These are phyloP conservation scores for Mycena kentingensis DNA, from an alignment of 768 basidiomycete genomes.

Conservation along the genomic window DNA sequence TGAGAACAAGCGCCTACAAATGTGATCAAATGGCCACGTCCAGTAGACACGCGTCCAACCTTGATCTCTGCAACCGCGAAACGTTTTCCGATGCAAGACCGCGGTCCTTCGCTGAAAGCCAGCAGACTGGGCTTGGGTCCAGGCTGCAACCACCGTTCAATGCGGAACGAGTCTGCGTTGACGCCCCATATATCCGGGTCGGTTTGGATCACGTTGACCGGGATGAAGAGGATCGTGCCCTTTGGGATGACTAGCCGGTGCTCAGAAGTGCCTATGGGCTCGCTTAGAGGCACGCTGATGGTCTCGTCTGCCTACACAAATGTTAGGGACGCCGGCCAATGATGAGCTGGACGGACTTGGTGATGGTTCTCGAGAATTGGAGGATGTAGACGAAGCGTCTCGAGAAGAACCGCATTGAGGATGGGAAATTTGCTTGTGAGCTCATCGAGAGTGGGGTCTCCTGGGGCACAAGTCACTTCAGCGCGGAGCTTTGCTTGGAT, in stretches of 20 bases:
- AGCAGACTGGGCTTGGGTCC: constrained; percentile 46
- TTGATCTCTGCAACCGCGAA: constrained; percentile 66
- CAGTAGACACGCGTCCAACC: constrained; percentile 31
- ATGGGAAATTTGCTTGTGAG: constrained; percentile 52
- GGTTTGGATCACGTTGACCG: constrained; percentile 57
- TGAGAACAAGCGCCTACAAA: constrained; percentile 42
- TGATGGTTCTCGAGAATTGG: constrained; percentile 69
- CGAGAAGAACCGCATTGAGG: constrained; percentile 62
- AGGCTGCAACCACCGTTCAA: constrained; percentile 61
- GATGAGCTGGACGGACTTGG: constrained; percentile 37
- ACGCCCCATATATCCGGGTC: constrained; percentile 60
- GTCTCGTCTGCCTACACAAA: constrained; percentile 49
- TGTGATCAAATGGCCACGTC: background rate
- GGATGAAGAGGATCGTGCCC: constrained; percentile 57
- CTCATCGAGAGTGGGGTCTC: constrained; percentile 53
- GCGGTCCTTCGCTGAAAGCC: constrained; percentile 62
- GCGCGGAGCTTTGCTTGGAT: constrained; percentile 60
- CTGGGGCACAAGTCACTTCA: constrained; percentile 44
- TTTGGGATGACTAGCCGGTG: constrained; percentile 52
- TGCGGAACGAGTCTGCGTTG: constrained; percentile 58
- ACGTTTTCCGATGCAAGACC: constrained; percentile 59
- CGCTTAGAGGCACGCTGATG: constrained; percentile 54
- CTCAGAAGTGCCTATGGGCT: constrained; percentile 49
- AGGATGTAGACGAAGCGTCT: constrained; percentile 63
- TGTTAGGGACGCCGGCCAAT: constrained; percentile 7